These are phyloP conservation scores for Phytophthora pinifolia DNA, from an alignment of 352 stramenopile species.

Conservation along the genomic window DNA sequence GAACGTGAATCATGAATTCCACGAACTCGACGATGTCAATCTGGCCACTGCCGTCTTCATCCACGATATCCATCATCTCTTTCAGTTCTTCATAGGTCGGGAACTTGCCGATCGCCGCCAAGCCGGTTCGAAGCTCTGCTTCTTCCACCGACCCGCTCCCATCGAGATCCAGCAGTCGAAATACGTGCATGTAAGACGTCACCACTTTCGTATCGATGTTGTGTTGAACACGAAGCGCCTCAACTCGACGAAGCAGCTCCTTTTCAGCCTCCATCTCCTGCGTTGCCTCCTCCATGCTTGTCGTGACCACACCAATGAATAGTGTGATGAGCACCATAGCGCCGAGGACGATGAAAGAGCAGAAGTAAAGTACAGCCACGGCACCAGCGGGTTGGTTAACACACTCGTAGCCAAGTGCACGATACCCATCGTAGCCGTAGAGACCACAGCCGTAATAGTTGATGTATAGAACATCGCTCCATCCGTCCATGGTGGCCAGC, in stretches of 20 bases:
- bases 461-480: conserved; percentile 91
- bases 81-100: conserved; percentile 79
- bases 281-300: conserved; percentile 90
- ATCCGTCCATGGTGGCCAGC: conserved; percentile 86
- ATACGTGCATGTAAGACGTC: conserved; percentile 81
- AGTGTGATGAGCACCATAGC: conserved; percentile 90
- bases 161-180: conserved; percentile 82
- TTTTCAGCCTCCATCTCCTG: conserved; percentile 85
- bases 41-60: conserved; percentile 83
- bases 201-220: conserved; percentile 47
- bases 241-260: conserved; percentile 57
- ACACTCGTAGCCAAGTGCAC: conserved; percentile 61
- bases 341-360: conserved; percentile 80
- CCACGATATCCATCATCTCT: conserved; percentile 86
- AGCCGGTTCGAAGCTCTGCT: conserved; percentile 75
- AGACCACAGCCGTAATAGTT: conserved; percentile 90
- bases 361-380: conserved; percentile 82
- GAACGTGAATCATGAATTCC: conserved; percentile 85
- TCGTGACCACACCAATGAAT: conserved; percentile 92
- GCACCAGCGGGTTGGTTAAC: conserved; percentile 36
- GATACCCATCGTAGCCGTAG: conserved; percentile 75
- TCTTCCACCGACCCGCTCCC: conserved; percentile 84
- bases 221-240: conserved; percentile 58
- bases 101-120: conserved; percentile 81
- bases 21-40: conserved; percentile 89